Conservation (phyloP, 371 early-diverging fungal species). For the Mucor piriformis region DNA sequence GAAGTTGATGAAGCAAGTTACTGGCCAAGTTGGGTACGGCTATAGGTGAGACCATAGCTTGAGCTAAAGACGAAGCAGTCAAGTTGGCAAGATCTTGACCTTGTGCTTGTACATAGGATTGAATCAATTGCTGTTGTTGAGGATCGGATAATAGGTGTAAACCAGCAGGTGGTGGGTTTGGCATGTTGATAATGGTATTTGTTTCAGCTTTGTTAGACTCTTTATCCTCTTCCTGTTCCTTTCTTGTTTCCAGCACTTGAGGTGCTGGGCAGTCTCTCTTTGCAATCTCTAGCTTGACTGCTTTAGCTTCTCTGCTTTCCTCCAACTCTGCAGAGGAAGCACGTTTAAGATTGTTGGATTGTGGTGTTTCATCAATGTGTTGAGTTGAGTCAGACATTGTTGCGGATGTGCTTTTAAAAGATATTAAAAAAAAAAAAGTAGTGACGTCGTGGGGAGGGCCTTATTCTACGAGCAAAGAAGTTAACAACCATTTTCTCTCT, state of each 20-base stretch:
- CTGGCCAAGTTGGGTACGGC: constrained; percentile 40
- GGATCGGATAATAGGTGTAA: constrained; percentile 31
- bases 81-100: constrained; percentile 50
- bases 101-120: constrained; percentile 46
- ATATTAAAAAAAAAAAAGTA: constrained; percentile 1
- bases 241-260: neutral
- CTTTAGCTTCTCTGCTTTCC: constrained; percentile 12
- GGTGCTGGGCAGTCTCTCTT: neutral
- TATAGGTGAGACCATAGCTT: constrained; percentile 57
- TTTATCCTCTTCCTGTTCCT: neutral
- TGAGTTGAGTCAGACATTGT: constrained; percentile 14
- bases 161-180: constrained; percentile 27
- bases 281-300: constrained; percentile 6
- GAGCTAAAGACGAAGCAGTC: constrained; percentile 52
- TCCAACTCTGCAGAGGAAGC: neutral
- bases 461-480: too few relatives aligned
- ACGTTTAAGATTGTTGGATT: constrained; percentile 5
- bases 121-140: constrained; percentile 48
- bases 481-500: too few relatives aligned
- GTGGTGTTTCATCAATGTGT: neutral
- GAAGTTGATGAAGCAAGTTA: constrained; percentile 40
- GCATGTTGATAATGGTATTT: constrained; percentile 11
- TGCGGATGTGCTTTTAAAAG: neutral
- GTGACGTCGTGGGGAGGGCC: constrained; percentile 14
- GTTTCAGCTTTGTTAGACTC: neutral